A percentile compares a stretch with the other conserved stretches of the same genome.
phyloP scores from a whole-genome alignment of 176 grass and related monocot genomes.

The Echinochloa phyllopogon region DNA sequence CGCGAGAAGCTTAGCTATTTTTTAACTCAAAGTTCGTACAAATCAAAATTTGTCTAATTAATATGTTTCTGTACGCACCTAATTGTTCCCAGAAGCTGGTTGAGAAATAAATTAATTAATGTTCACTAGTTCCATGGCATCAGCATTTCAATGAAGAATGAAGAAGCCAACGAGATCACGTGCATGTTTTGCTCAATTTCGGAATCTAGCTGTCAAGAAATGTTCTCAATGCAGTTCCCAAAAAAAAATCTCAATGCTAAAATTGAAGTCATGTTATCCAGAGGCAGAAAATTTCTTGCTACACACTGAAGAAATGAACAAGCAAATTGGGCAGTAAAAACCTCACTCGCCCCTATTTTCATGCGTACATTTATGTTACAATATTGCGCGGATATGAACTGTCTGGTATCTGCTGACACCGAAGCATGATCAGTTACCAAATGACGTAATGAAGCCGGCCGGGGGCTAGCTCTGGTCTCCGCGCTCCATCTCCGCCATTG shows the following conservation, averaged over 20 bases:
- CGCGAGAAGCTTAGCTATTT: no score
- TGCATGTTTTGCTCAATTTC: neutral
- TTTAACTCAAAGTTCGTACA: no score
- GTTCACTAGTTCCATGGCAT: neutral
- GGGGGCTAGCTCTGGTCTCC: neutral
- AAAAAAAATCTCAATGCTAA: neutral
- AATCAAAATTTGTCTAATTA: no score
- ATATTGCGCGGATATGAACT: no score
- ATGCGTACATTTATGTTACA: no score
- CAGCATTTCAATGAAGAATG: neutral
- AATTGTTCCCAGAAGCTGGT: no score
- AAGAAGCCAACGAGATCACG: neutral
- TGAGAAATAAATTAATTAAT: no score
- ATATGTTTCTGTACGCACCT: no score
- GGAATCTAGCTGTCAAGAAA: neutral
- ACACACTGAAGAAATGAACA: neutral
- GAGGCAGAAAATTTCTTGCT: neutral
- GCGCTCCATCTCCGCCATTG: constrained; percentile 50
- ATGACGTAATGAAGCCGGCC: neutral
- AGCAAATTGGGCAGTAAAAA: neutral
- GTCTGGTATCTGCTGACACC: neutral
- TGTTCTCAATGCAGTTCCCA: neutral
- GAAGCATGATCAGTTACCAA: neutral
- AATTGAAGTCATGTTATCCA: neutral
- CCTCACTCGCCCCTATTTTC: no score